A percentile compares a stretch with the other conserved stretches of the same genome.
Conservation (phyloP, 371 early-diverging fungal species). For the Syncephalastrum contaminatum region DNA sequence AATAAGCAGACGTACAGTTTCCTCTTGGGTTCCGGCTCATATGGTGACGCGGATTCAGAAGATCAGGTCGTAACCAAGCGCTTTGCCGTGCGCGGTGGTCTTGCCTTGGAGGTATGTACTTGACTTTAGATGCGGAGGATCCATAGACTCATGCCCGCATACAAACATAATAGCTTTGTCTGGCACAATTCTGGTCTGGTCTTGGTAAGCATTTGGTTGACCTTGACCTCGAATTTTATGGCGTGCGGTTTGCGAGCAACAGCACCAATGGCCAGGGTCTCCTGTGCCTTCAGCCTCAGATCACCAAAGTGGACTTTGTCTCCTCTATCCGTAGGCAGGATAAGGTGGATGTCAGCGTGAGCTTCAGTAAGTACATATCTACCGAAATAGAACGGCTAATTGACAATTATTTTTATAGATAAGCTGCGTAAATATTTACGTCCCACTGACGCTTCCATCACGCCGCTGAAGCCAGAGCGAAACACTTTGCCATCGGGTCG, state of each 20-base stretch:
- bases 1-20: conserved; percentile 60
- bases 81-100: conserved; percentile 71
- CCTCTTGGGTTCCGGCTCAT: conserved; percentile 62
- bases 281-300: conserved; percentile 36
- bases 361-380: conserved; percentile 30
- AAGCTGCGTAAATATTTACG: conserved; percentile 68
- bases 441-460: conserved; percentile 62
- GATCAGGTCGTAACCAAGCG: conserved; percentile 52
- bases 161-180: conserved; percentile 21
- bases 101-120: conserved; percentile 69
- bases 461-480: conserved; percentile 70
- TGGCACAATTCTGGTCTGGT: conserved; percentile 91
- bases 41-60: conserved; percentile 62
- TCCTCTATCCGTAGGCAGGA: conserved; percentile 76
- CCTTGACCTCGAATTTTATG: conserved; percentile 79
- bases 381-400: background rate
- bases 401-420: conserved; percentile 23
- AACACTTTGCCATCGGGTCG: conserved; percentile 72
- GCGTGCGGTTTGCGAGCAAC: conserved; percentile 63
- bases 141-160: background rate
- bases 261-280: conserved; percentile 63
- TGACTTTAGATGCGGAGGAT: background rate
- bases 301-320: conserved; percentile 70
- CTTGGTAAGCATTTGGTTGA: conserved; percentile 71
- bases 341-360: conserved; percentile 56